Evolutionary conservation across 805 yeast species (phyloP).

Genomic region (Starmera amethionina): DNA sequence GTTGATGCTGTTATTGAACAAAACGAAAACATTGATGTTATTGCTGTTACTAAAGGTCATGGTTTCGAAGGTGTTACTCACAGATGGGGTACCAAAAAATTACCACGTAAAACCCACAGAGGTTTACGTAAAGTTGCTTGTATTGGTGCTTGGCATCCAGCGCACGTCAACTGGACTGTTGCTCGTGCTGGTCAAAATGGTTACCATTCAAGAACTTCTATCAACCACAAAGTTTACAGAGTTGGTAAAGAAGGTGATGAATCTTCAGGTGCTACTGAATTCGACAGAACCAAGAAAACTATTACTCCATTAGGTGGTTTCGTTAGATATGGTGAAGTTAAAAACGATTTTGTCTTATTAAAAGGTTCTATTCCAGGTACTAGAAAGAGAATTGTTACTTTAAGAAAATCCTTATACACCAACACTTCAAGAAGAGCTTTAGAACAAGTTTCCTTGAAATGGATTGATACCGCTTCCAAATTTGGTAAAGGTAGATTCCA

Average conservation of each 20-base stretch:
- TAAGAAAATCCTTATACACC: conserved; percentile 96
- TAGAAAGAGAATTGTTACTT: conserved; percentile 98
- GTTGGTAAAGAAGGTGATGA: conserved; percentile 95
- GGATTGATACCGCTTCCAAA: conserved; percentile 99
- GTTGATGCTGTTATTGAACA: conserved; percentile 96
- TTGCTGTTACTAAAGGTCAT: conserved; percentile 99
- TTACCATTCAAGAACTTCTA: conserved; percentile 99
- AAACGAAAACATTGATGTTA: conserved; percentile 96
- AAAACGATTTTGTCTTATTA: conserved; percentile 94
- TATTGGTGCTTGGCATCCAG: conserved; percentile 99
- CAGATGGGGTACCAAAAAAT: conserved; percentile 99
- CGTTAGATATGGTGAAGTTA: conserved; percentile 97
- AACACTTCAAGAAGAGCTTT: conserved; percentile 97
- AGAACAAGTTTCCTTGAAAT: conserved; percentile 94
- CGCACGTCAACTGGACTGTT: conserved; percentile 99
- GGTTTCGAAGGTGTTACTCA: conserved; percentile 99
- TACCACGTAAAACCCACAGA: conserved; percentile 99
- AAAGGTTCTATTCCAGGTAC: conserved; percentile 99
- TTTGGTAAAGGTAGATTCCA: conserved; percentile 99
- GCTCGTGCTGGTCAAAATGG: conserved; percentile 99
- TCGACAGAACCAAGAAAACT: conserved; percentile 99
- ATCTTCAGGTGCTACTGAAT: conserved; percentile 89
- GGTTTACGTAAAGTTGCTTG: conserved; percentile 99
- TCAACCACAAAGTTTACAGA: conserved; percentile 99
- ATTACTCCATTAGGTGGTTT: conserved; percentile 99